Percentiles rank a stretch among this genome's conserved stretches.
These are phyloP conservation scores for Diplodia corticola DNA, from an alignment of 2,329 filamentous ascomycete genomes.

Conservation along the genomic window DNA sequence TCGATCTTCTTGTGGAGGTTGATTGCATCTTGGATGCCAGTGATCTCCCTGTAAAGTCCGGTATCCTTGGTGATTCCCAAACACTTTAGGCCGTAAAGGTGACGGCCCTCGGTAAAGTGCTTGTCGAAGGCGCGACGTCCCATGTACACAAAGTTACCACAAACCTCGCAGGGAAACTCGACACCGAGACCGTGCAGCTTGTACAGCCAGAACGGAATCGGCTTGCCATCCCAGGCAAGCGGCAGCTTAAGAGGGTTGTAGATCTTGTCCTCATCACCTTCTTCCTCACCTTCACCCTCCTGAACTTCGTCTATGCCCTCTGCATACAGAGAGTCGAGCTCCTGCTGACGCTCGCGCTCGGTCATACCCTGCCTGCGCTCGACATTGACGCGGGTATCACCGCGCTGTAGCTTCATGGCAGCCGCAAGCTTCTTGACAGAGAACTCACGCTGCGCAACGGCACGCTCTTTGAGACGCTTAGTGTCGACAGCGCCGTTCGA, in stretches of 20 bases:
- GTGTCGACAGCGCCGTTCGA: not conserved
- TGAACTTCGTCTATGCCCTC: slow-evolving; percentile 52
- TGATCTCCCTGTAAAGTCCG: slow-evolving; percentile 90
- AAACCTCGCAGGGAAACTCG: slow-evolving; percentile 89
- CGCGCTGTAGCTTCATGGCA: slow-evolving; percentile 81
- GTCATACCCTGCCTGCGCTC: slow-evolving; percentile 98
- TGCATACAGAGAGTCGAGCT: slow-evolving; percentile 81
- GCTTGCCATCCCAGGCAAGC: slow-evolving; percentile 96
- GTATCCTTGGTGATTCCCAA: slow-evolving; percentile 76
- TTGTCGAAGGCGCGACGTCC: slow-evolving; percentile 95
- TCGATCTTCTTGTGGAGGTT: slow-evolving; percentile 93
- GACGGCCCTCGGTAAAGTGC: slow-evolving; percentile 92
- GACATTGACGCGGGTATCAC: slow-evolving; percentile 89
- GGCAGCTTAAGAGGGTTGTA: slow-evolving; percentile 97
- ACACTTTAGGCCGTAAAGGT: slow-evolving; percentile 92
- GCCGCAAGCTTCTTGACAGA: slow-evolving; percentile 76
- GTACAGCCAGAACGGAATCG: slow-evolving; percentile 93
- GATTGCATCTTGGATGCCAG: slow-evolving; percentile 83
- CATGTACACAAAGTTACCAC: slow-evolving; percentile 97
- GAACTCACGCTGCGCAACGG: slow-evolving; percentile 85
- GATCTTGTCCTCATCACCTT: slow-evolving; percentile 75
- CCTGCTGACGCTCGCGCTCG: slow-evolving; percentile 89
- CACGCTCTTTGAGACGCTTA: slow-evolving; percentile 72
- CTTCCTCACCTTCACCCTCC: slow-evolving; percentile 62
- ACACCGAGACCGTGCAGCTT: slow-evolving; percentile 93